These are phyloP conservation scores for Truncatella angustata DNA, from an alignment of 2,329 filamentous ascomycete species.

Conservation along the genomic window DNA sequence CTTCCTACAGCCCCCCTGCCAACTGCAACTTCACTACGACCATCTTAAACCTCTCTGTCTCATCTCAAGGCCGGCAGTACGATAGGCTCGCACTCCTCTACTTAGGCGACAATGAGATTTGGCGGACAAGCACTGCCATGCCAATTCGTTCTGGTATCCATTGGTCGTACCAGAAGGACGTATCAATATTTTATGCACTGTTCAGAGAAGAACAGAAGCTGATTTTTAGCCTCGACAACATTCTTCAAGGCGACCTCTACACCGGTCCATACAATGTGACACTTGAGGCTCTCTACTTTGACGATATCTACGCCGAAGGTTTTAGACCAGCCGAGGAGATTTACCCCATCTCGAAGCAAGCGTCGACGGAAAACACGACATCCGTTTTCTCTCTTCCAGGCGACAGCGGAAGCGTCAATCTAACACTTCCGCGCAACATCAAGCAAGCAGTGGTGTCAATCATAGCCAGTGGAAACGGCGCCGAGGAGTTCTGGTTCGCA, in stretches of 20 bases:
- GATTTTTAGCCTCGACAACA: conserved; percentile 61
- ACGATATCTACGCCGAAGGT: conserved; percentile 27
- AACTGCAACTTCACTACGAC: conserved; percentile 26
- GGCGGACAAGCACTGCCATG: conserved; percentile 64
- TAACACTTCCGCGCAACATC: conserved; percentile 54
- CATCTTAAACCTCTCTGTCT: conserved; percentile 59
- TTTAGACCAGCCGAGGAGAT: conserved; percentile 28
- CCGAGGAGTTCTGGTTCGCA: conserved; percentile 70
- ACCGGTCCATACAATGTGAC: conserved; percentile 59
- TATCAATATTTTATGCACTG: conserved; percentile 54
- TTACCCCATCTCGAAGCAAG: conserved; percentile 40
- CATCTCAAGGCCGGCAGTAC: conserved; percentile 57
- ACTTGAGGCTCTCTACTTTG: conserved; percentile 52
- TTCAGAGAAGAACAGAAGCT: conserved; percentile 54
- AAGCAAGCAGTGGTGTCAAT: conserved; percentile 61
- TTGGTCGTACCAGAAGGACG: conserved; percentile 57
- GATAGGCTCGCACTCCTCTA: conserved; percentile 61
- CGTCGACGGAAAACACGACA: conserved; percentile 40
- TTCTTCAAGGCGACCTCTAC: conserved; percentile 53
- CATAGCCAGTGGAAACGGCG: conserved; percentile 61
- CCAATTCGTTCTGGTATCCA: conserved; percentile 56
- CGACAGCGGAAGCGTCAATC: conserved; percentile 44
- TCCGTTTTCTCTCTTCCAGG: conserved; percentile 57
- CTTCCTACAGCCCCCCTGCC: conserved; percentile 21
- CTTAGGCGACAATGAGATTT: conserved; percentile 62